Percentiles rank a stretch among this genome's conserved stretches.
Evolutionary conservation across 1,284 basidiomycete genomes (phyloP).

Genomic region (Ceratobasidium sp.): DNA sequence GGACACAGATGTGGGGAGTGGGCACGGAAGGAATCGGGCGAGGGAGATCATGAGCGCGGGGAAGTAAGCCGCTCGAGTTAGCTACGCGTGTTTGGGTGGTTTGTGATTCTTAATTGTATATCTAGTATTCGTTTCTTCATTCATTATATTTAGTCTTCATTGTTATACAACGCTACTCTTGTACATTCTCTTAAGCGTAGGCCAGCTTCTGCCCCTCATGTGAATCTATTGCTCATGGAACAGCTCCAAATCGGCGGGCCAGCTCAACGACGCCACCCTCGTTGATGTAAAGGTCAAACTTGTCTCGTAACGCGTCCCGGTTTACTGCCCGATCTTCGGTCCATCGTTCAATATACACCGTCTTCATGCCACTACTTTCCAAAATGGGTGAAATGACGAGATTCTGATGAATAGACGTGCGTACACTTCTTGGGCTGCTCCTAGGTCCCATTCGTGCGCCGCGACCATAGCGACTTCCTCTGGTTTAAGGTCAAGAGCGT

Average conservation of each 20-base stretch:
- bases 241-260: constrained; percentile 44
- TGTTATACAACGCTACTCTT: too few relatives aligned
- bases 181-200: too few relatives aligned
- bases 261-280: constrained; percentile 48
- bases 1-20: constrained; percentile 12
- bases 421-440: constrained; percentile 50
- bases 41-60: constrained; percentile 22
- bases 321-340: constrained; percentile 50
- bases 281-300: constrained; percentile 48
- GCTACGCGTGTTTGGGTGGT: neutral
- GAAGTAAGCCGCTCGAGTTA: neutral
- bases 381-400: neutral
- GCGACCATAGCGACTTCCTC: constrained; percentile 52
- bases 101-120: neutral
- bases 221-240: neutral
- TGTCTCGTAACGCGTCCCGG: constrained; percentile 36
- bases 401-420: constrained; percentile 21
- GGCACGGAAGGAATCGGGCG: constrained; percentile 29
- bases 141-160: neutral
- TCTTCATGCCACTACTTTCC: constrained; percentile 49
- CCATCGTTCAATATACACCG: constrained; percentile 51
- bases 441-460: constrained; percentile 51
- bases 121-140: neutral
- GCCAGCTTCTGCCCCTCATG: neutral
- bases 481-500: constrained; percentile 46